Base-by-base conservation (phyloP, 805 yeast species). In the Kluyveromyces starmeri region DNA sequence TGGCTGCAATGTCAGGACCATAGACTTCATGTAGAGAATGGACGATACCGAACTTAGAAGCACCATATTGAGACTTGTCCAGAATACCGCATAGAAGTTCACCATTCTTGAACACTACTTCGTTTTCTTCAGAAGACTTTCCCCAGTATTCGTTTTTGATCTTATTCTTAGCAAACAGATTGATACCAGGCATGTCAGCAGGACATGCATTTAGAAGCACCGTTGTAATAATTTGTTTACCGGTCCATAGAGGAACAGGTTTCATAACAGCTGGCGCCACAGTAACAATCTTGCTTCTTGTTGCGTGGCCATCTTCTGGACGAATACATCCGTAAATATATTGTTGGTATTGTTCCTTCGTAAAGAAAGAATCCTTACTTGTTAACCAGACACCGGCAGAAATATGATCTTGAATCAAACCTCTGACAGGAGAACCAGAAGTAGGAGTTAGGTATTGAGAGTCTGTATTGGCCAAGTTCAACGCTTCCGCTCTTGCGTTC, bases 381-480 rank as follows among this genome's bases (percentile, higher is more conserved):
- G 98, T 92, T 53, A 92, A 70, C 97, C 97, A 92, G 27, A 94
- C 95, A 67, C 98, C 99, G 7, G 97, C 97, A 51, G 94, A 80
- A 63, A 92, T 86, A 56, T 94, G 98, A 67, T 92, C 99, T 69
- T 92, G 99, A 62, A 94, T 94, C 60, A 92, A 71, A 64, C 99
- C 99, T 74, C 98, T 83, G 43, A 94, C 79, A 22, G 99, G 99
- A 39, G 95, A 71, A 58, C 99, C 99, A 9, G 96, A 85, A 13
- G 99, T 92, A 32, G 99, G 99, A 4, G 98, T 89, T 58, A 92
- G 70, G 61, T 92, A 92, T 66, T 92, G 98, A 41, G 94, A 83
- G 61, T 94, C 96, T 7, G 99, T 92, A 60, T 89, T 88, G 26
- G 98, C 98, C 59, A 92, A 70, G 55, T 85, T 75, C 53, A 85